phyloP scores from a whole-genome alignment of 352 stramenopile genomes.

The Thraustotheca clavata region DNA sequence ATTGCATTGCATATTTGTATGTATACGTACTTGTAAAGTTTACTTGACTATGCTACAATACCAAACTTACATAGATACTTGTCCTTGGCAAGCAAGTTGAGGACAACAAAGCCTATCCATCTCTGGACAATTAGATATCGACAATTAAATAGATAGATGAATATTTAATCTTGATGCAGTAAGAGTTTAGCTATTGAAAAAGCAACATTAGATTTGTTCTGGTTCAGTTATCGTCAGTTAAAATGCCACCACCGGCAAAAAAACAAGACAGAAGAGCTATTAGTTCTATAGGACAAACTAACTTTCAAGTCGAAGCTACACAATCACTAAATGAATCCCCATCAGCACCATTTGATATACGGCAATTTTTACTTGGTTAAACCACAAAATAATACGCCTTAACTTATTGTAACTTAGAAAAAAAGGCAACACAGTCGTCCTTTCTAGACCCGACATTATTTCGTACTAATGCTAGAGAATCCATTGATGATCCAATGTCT shows the following conservation, averaged over 20 bases:
- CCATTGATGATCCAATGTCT: conserved; percentile 13
- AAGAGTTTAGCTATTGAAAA: too few relatives aligned
- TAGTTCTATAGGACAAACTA: not conserved
- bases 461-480: conserved; percentile 23
- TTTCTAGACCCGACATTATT: conserved; percentile 58
- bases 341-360: conserved; percentile 11
- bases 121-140: too few relatives aligned
- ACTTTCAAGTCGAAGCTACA: conserved; percentile 2
- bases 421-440: conserved; percentile 37
- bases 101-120: too few relatives aligned
- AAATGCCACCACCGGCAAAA: not conserved
- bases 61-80: too few relatives aligned
- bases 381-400: not conserved
- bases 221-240: too few relatives aligned
- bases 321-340: not conserved
- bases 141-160: too few relatives aligned
- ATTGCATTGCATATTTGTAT: too few relatives aligned
- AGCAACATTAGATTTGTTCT: too few relatives aligned
- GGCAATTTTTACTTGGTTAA: conserved; percentile 14
- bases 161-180: too few relatives aligned
- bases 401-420: conserved; percentile 25
- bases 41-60: too few relatives aligned
- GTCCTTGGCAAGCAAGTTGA: too few relatives aligned
- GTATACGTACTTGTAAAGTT: too few relatives aligned
- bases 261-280: not conserved